Base-by-base conservation (phyloP, 441 rosid genomes). In the Syzygium syzygioides region DNA sequence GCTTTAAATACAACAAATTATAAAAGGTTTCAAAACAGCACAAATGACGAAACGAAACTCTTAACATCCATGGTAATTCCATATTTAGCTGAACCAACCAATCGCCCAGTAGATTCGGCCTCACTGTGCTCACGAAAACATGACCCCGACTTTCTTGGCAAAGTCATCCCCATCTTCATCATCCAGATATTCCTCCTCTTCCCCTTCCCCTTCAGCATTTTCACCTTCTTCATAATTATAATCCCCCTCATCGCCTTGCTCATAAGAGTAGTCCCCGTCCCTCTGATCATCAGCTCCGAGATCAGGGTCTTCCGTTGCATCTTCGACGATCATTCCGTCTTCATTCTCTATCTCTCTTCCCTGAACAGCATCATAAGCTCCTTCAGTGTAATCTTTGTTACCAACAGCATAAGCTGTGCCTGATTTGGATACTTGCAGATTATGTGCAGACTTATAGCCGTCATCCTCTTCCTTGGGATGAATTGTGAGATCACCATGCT, bases 231-330 rank as follows among this genome's bases (percentile, higher is more conserved):
- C 95, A n/a, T 95, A 94, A 89, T 92, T 90, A 84, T 95, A 95
- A 32, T 95, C 96, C 48, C 94, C 98, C 57, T 95, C 98, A 37
- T 94, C 94, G 14, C 55, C 95, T 88, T 95, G 95, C 91, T 95
- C 98, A 60, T 95, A 93, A 87, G 93, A 91, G 89, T 93, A 94
- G n/a, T 93, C 95, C 28, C 90, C 96, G 28, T 93, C 95, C 89
- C 93, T 79, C 87, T 90, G 95, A 88, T 91, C 93, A 83, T 93
- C 96, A 3, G 87, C 98, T 85, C 93, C 95, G 60, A 91, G 90
- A 86, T 92, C 97, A n/a, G 91, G 93, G 57, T 94, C 94, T 88
- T 93, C 98, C 68, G 88, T 71, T 17, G 87, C 93, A 84, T 94
- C 97, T 64, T 92, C 94, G 20, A 37, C 91, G 52, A 91, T 90